These are phyloP conservation scores for Isatis lusitanica DNA, from an alignment of 441 rosid genomes.

Conservation along the genomic window DNA sequence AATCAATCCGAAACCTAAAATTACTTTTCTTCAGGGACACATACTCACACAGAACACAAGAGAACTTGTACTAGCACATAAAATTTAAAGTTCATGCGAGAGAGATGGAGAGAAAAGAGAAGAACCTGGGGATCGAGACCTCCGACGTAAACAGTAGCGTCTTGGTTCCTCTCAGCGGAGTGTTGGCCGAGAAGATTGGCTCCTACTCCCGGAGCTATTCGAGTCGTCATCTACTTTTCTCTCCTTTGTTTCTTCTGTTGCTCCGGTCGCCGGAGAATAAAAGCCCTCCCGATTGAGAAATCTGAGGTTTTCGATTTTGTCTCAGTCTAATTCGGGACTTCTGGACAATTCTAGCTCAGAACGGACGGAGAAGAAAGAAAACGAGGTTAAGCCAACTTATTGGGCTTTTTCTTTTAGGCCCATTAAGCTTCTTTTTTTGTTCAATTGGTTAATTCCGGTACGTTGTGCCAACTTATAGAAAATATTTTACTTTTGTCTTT, in stretches of 20 bases:
- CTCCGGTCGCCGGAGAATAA: slow-evolving; percentile 27
- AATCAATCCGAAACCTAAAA: slow-evolving; percentile 7
- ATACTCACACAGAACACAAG: neutral
- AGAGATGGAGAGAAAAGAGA: neutral
- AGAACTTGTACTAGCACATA: neutral
- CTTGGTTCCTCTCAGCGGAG: slow-evolving; percentile 94
- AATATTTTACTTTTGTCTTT: no score
- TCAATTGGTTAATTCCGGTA: no score
- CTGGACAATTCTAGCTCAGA: neutral
- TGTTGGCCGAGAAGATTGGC: slow-evolving; percentile 97
- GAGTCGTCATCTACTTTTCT: slow-evolving; percentile 62
- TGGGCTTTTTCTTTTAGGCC: neutral
- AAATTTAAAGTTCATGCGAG: neutral
- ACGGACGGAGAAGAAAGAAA: neutral
- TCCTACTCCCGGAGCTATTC: slow-evolving; percentile 96
- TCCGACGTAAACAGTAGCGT: slow-evolving; percentile 96
- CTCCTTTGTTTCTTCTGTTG: neutral
- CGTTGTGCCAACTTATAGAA: no score
- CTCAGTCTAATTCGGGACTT: neutral
- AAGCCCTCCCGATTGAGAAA: neutral
- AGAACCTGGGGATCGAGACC: slow-evolving; percentile 90
- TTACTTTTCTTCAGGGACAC: neutral
- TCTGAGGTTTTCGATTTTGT: slow-evolving; percentile 26
- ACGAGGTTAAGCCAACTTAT: neutral
- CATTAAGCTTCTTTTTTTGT: neutral